Evolutionary conservation across 2,329 filamentous ascomycete genomes (phyloP).

Genomic region (Fusarium mundagurra): DNA sequence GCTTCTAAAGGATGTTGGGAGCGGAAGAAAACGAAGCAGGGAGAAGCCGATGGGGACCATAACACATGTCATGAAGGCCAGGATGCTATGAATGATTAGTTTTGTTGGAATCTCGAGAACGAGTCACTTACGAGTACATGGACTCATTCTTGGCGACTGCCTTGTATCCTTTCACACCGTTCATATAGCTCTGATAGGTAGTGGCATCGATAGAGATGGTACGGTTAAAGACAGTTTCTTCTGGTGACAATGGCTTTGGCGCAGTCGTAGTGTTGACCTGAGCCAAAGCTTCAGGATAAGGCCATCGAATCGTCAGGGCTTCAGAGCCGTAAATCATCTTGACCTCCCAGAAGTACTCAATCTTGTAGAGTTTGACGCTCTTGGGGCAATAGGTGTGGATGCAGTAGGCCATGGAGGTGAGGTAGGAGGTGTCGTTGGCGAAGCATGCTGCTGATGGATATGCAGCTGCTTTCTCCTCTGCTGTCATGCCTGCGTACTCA

Average conservation of each 20-base stretch:
- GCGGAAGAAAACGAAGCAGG: slow-evolving; percentile 32
- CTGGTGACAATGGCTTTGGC: not conserved
- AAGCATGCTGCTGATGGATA: slow-evolving; percentile 31
- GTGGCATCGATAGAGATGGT: slow-evolving; percentile 20
- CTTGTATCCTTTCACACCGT: slow-evolving; percentile 9
- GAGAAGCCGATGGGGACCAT: slow-evolving; percentile 36
- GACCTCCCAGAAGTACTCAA: slow-evolving; percentile 32
- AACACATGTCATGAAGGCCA: slow-evolving; percentile 35
- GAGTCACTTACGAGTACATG: slow-evolving; percentile 28
- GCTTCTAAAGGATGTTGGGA: slow-evolving; percentile 17
- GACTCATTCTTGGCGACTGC: slow-evolving; percentile 14
- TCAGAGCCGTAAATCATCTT: slow-evolving; percentile 22
- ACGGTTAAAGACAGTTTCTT: slow-evolving; percentile 18
- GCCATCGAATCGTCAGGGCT: not conserved
- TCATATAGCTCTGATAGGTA: slow-evolving; percentile 13
- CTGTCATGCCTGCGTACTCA: slow-evolving; percentile 31
- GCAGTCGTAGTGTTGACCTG: slow-evolving; percentile 8
- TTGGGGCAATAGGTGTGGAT: slow-evolving; percentile 15
- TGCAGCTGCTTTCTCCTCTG: slow-evolving; percentile 17
- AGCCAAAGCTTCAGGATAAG: slow-evolving; percentile 24
- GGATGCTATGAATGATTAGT: slow-evolving; percentile 11
- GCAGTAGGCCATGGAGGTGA: slow-evolving; percentile 38
- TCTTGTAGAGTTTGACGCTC: not conserved
- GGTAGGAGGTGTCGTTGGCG: slow-evolving; percentile 17
- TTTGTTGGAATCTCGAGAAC: not conserved